phyloP scores from a whole-genome alignment of 495 filamentous ascomycete species.

The Penicillium daleae region DNA sequence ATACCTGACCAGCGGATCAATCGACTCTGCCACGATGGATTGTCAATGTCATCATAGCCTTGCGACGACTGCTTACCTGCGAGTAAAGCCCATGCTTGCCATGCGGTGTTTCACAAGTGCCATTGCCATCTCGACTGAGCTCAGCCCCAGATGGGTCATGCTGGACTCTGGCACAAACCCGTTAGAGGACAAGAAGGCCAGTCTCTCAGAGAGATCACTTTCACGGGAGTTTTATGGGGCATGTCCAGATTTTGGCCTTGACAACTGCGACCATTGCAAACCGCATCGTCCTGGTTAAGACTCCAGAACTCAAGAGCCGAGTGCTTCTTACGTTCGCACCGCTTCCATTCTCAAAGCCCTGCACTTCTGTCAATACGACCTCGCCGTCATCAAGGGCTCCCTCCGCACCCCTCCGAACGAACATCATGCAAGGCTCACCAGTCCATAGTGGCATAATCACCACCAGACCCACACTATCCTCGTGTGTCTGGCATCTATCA shows the following conservation, averaged over 20 bases:
- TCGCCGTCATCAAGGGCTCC: slow-evolving; percentile 7
- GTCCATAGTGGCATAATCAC: neutral
- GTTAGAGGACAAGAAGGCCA: neutral
- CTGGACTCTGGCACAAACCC: neutral
- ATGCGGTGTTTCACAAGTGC: slow-evolving; percentile 1
- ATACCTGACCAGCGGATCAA: slow-evolving; percentile 5
- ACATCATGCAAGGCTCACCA: slow-evolving; percentile 21
- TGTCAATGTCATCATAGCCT: slow-evolving; percentile 10
- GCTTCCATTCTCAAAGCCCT: neutral
- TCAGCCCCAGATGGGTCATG: slow-evolving; percentile 1
- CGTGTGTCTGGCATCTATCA: slow-evolving; percentile 15
- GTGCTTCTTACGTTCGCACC: neutral
- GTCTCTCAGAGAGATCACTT: neutral
- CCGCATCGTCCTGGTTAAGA: slow-evolving; percentile 1
- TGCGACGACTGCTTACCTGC: neutral
- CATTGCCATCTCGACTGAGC: slow-evolving; percentile 14
- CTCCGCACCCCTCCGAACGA: neutral
- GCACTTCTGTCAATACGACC: neutral
- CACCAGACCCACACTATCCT: slow-evolving; percentile 2
- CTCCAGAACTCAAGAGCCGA: neutral
- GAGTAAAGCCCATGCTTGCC: neutral
- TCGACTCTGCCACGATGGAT: slow-evolving; percentile 15
- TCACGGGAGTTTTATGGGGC: neutral
- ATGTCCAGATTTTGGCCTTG: neutral
- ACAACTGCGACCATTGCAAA: neutral